Evolutionary conservation across 2,329 filamentous ascomycete species (phyloP).

Genomic region (Aspergillus viridinutans): DNA sequence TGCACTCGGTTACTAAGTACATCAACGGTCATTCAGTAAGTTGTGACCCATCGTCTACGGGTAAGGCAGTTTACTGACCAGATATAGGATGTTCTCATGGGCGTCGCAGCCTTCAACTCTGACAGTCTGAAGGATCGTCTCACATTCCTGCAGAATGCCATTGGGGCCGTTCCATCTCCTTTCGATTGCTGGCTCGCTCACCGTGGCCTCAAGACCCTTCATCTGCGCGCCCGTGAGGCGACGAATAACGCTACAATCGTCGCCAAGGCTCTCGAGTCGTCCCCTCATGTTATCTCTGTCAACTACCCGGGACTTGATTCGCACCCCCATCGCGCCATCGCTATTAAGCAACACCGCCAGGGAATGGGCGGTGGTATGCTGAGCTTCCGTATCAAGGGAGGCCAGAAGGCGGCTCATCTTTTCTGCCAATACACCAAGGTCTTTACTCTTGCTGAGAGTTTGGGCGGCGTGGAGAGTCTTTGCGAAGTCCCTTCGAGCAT

Average conservation of each 20-base stretch:
- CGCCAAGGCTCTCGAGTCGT: slow-evolving; percentile 71
- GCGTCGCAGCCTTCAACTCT: slow-evolving; percentile 90
- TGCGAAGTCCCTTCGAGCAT: slow-evolving; percentile 91
- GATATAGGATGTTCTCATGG: slow-evolving; percentile 84
- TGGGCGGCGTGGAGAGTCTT: slow-evolving; percentile 88
- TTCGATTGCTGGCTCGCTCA: slow-evolving; percentile 99
- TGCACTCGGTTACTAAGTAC: slow-evolving; percentile 97
- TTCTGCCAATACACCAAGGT: slow-evolving; percentile 89
- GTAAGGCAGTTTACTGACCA: slow-evolving; percentile 5
- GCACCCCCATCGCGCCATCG: slow-evolving; percentile 81
- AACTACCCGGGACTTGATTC: slow-evolving; percentile 92
- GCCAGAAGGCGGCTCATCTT: slow-evolving; percentile 75
- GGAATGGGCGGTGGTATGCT: slow-evolving; percentile 97
- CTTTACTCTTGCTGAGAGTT: slow-evolving; percentile 87
- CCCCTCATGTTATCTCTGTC: slow-evolving; percentile 77
- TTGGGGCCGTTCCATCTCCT: slow-evolving; percentile 86
- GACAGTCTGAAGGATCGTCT: slow-evolving; percentile 72
- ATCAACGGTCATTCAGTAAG: slow-evolving; percentile 83
- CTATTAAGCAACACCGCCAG: slow-evolving; percentile 84
- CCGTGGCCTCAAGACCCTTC: slow-evolving; percentile 92
- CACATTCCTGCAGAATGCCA: slow-evolving; percentile 92
- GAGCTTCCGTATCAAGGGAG: slow-evolving; percentile 88
- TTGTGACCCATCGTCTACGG: neutral
- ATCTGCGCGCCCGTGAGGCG: slow-evolving; percentile 84
- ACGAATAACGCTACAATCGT: slow-evolving; percentile 75